Conservation (phyloP, 2,329 filamentous ascomycete species). For the Byssochlamys sp. region DNA sequence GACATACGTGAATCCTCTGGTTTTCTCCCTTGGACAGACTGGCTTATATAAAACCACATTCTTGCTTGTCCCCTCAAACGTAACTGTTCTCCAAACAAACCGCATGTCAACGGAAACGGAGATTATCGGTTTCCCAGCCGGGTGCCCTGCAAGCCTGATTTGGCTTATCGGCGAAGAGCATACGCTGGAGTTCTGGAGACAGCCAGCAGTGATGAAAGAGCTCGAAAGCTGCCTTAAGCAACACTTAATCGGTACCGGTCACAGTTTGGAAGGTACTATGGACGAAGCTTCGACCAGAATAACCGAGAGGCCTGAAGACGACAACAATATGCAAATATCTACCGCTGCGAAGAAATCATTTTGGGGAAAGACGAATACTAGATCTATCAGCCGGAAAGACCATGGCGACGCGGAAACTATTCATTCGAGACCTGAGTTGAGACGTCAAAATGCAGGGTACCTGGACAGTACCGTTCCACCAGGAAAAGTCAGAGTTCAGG, state of each 20-base stretch:
- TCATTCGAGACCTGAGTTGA: constrained; percentile 23
- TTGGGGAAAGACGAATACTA: constrained; percentile 9
- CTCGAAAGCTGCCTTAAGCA: constrained; percentile 26
- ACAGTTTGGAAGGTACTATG: constrained; percentile 9
- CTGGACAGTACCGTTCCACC: constrained; percentile 6
- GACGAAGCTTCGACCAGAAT: neutral
- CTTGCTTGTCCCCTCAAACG: constrained; percentile 37
- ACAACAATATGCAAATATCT: neutral
- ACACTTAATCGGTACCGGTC: constrained; percentile 14
- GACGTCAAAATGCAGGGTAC: constrained; percentile 9
- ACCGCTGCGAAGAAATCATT: constrained; percentile 9
- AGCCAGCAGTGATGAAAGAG: constrained; percentile 32
- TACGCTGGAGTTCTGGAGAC: constrained; percentile 35
- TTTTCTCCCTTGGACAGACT: constrained; percentile 29
- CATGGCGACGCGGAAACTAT: constrained; percentile 10
- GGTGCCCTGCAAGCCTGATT: constrained; percentile 32
- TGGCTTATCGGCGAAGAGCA: constrained; percentile 32
- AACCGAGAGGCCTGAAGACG: neutral
- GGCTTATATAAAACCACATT: constrained; percentile 37
- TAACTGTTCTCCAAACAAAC: constrained; percentile 18
- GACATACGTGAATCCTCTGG: constrained; percentile 32
- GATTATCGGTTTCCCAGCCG: constrained; percentile 31
- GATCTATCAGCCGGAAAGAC: neutral
- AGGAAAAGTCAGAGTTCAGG: constrained; percentile 21
- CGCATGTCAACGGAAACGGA: constrained; percentile 16